Evolutionary conservation across 1,139 yeast species (phyloP).

Genomic region (Sugiyamaella castrensis): DNA sequence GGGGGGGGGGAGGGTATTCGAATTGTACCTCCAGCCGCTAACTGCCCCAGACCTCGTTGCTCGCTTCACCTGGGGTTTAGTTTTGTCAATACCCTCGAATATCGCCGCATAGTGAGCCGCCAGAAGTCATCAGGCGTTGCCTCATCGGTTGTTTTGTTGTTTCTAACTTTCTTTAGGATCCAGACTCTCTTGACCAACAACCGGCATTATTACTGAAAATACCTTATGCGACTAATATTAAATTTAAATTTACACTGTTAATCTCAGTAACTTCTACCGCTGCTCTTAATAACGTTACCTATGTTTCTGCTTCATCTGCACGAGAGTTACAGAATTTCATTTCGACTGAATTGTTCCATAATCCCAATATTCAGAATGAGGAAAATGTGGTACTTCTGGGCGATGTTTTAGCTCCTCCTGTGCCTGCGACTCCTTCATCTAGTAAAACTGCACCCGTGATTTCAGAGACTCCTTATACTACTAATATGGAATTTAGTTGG

Average conservation of each 20-base stretch:
- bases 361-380: conserved; percentile 42
- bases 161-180: conserved; percentile 16
- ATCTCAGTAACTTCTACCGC: conserved; percentile 10
- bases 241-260: conserved; percentile 11
- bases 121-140: neutral
- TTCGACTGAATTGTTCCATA: conserved; percentile 39
- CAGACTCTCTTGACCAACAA: conserved; percentile 13
- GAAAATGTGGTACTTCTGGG: conserved; percentile 41
- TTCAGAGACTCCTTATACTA: conserved; percentile 13
- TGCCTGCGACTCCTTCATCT: conserved; percentile 14
- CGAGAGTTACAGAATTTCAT: conserved; percentile 35
- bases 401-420: conserved; percentile 26
- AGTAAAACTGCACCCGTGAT: conserved; percentile 17
- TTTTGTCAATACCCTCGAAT: neutral
- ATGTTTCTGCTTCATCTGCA: conserved; percentile 33
- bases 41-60: neutral
- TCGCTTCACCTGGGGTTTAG: conserved; percentile 1
- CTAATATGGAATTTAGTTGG: conserved; percentile 33
- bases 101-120: neutral
- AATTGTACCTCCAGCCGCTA: no score
- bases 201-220: conserved; percentile 24
- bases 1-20: no score
- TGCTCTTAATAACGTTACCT: conserved; percentile 35
- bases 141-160: neutral
- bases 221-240: conserved; percentile 18